phyloP scores from a whole-genome alignment of 73 alveolate species.

The Diophrys sp. region DNA sequence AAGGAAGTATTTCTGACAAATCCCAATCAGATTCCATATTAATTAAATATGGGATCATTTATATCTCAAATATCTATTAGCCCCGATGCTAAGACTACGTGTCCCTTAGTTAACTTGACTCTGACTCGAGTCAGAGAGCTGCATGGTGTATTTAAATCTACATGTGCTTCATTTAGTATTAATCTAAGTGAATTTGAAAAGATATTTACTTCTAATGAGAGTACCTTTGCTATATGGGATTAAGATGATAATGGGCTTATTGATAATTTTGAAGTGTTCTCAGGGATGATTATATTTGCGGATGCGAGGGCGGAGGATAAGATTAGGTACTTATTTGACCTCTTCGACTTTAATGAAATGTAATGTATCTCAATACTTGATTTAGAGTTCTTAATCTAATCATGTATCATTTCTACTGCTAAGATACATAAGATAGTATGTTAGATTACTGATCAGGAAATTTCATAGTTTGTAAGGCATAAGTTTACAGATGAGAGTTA shows the following conservation, averaged over 20 bases:
- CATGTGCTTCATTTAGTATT: conserved; percentile 93
- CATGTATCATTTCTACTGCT: conserved; percentile 89
- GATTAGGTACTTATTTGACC: conserved; percentile 92
- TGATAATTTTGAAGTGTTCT: conserved; percentile 90
- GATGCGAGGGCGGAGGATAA: conserved; percentile 95
- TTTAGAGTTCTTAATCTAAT: conserved; percentile 83
- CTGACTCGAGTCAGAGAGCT: conserved; percentile 87
- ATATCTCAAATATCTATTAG: conserved; percentile 22
- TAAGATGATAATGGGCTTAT: conserved; percentile 94
- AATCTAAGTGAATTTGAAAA: conserved; percentile 93
- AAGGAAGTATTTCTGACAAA: not conserved
- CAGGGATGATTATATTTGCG: conserved; percentile 92
- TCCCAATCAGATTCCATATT: not conserved
- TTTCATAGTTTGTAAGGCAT: conserved; percentile 64
- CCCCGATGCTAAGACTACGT: conserved; percentile 32
- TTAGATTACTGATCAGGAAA: conserved; percentile 66
- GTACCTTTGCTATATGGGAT: conserved; percentile 93
- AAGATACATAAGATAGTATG: conserved; percentile 77
- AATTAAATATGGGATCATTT: conserved; percentile 28
- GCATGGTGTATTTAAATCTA: conserved; percentile 91
- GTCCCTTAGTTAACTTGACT: conserved; percentile 42
- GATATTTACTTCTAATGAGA: conserved; percentile 83
- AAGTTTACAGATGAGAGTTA: conserved; percentile 59
- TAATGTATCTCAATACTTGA: conserved; percentile 85
- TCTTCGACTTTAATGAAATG: conserved; percentile 94